These are phyloP conservation scores for Limnanthes douglasii DNA, from an alignment of 345 rosid species.

Conservation along the genomic window DNA sequence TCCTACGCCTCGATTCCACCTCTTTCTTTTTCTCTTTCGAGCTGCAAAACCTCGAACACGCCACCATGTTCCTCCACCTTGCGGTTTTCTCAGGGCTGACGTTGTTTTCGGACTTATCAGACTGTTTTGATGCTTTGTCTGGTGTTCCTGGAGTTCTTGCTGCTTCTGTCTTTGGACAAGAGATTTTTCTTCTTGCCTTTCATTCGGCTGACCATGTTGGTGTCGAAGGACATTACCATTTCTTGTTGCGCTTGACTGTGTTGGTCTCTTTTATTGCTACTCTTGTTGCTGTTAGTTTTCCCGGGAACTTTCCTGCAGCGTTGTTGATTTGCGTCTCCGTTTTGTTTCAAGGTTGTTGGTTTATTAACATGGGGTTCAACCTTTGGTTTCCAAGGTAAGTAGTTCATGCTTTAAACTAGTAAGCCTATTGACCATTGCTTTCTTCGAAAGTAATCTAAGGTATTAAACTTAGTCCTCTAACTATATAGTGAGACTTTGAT, in stretches of 20 bases:
- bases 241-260: conserved; percentile 72
- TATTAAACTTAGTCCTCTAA: too few relatives aligned
- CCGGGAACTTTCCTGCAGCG: conserved; percentile 37
- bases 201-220: conserved; percentile 80
- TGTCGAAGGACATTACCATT: conserved; percentile 85
- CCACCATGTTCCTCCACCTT: conserved; percentile 77
- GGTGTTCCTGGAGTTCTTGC: conserved; percentile 44
- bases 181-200: conserved; percentile 75
- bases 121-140: conserved; percentile 26
- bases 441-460: too few relatives aligned
- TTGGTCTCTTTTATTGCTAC: conserved; percentile 40
- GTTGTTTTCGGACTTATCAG: conserved; percentile 38
- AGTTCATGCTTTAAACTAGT: conserved; percentile 39
- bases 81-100: conserved; percentile 53
- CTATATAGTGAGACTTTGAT: too few relatives aligned
- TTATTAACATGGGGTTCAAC: conserved; percentile 69
- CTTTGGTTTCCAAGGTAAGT: conserved; percentile 61
- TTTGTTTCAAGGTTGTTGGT: conserved; percentile 76
- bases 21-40: conserved; percentile 26
- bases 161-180: conserved; percentile 57
- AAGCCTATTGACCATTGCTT: too few relatives aligned
- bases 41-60: conserved; percentile 69
- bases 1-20: conserved; percentile 49
- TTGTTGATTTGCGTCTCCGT: conserved; percentile 50
- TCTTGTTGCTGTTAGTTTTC: conserved; percentile 28